Evolutionary conservation across 164 flowering plant genomes (phyloP).

Genomic region (Aristolochia fimbriata): DNA sequence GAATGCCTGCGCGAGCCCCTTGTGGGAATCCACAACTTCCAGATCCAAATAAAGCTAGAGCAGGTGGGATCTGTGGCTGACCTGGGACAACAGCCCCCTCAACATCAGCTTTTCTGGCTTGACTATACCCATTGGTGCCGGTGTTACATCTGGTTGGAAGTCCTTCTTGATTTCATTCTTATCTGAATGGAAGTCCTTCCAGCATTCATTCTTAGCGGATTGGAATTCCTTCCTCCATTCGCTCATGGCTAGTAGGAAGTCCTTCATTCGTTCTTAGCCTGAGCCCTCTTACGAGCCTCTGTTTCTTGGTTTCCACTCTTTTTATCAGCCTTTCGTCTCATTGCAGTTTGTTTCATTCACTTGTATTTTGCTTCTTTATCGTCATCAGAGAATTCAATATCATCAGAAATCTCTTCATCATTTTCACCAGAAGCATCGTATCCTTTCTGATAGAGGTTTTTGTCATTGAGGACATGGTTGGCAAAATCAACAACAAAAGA

Average conservation of each 20-base stretch:
- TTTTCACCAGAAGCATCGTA: too few species aligned
- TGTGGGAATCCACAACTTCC: too few species aligned
- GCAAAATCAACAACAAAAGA: too few species aligned
- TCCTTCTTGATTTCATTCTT: constrained; percentile 20
- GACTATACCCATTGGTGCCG: background rate
- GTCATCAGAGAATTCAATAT: constrained; percentile 85
- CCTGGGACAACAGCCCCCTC: constrained; percentile 2
- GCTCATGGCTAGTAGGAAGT: too few species aligned
- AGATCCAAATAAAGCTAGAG: too few species aligned
- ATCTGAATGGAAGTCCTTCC: constrained; percentile 16
- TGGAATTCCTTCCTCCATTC: too few species aligned
- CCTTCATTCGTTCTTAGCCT: constrained; percentile 29
- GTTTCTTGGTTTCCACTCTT: constrained; percentile 28
- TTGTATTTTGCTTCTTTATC: constrained; percentile 89
- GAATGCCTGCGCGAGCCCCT: too few species aligned
- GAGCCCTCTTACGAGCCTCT: too few species aligned
- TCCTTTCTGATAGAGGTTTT: too few species aligned
- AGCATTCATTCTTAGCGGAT: constrained; percentile 15
- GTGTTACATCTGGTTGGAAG: constrained; percentile 6
- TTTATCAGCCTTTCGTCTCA: constrained; percentile 41
- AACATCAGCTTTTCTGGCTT: constrained; percentile 1
- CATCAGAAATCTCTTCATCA: constrained; percentile 79
- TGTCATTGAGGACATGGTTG: too few species aligned
- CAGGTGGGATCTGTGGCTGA: too few species aligned
- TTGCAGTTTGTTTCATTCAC: constrained; percentile 42